Conservation (phyloP, 2,329 filamentous ascomycete genomes). For the Colletotrichum caudatum region DNA sequence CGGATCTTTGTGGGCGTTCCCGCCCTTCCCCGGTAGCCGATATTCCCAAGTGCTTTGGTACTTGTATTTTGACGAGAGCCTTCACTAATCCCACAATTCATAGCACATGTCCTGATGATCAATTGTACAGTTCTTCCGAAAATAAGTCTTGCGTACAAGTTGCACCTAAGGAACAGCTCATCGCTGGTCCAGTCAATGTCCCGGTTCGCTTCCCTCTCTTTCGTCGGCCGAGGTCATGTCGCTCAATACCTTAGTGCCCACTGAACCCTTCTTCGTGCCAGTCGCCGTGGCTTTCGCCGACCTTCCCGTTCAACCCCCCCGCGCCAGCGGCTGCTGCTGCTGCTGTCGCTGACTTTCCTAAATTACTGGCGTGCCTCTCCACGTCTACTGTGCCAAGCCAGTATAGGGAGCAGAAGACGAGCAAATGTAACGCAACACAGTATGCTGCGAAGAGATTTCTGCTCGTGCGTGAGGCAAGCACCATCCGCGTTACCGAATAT, state of each 20-base stretch:
- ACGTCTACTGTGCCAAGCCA: slow-evolving; percentile 80
- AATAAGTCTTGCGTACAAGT: slow-evolving; percentile 20
- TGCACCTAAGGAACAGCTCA: not conserved
- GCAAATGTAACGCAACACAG: slow-evolving; percentile 86
- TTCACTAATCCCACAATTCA: slow-evolving; percentile 25
- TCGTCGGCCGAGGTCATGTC: not conserved
- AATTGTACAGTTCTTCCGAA: slow-evolving; percentile 24
- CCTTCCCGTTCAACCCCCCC: slow-evolving; percentile 45
- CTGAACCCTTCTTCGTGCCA: slow-evolving; percentile 75
- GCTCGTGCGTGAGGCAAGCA: slow-evolving; percentile 89
- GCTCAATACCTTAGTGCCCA: slow-evolving; percentile 48
- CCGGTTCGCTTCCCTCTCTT: not conserved
- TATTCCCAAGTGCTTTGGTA: slow-evolving; percentile 20
- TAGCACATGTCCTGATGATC: slow-evolving; percentile 19
- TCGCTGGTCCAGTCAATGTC: not conserved
- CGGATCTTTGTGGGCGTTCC: slow-evolving; percentile 4
- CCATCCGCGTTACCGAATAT: slow-evolving; percentile 90
- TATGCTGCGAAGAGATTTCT: slow-evolving; percentile 95
- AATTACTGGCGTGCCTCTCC: slow-evolving; percentile 69
- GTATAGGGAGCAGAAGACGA: slow-evolving; percentile 90
- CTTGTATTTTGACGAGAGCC: slow-evolving; percentile 28
- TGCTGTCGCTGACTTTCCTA: slow-evolving; percentile 62
- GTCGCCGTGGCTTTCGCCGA: slow-evolving; percentile 59
- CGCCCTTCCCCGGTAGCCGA: slow-evolving; percentile 4
- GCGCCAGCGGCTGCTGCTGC: slow-evolving; percentile 54